phyloP scores from a whole-genome alignment of 1,139 yeast genomes.

The Suhomyces choctaworum region DNA sequence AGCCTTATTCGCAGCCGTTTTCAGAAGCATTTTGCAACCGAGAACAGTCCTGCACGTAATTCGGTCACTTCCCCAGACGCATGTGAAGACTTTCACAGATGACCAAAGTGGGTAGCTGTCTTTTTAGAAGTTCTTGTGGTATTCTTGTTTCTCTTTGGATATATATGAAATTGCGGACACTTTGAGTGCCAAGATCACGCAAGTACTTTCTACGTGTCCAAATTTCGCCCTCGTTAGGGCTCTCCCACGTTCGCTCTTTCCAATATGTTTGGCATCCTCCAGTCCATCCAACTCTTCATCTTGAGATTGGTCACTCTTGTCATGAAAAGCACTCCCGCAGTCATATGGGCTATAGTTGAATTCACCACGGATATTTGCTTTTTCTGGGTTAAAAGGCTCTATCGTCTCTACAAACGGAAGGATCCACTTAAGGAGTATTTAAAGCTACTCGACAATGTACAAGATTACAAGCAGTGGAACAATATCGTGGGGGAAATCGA shows the following conservation, averaged over 20 bases:
- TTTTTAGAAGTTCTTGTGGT: too few relatives aligned
- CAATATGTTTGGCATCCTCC: not conserved
- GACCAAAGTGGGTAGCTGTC: too few relatives aligned
- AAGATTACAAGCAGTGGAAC: constrained; percentile 63
- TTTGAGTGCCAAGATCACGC: too few relatives aligned
- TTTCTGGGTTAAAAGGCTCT: constrained; percentile 56
- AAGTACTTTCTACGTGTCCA: too few relatives aligned
- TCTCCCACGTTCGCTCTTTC: too few relatives aligned
- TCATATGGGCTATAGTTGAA: constrained; percentile 62
- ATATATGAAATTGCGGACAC: too few relatives aligned
- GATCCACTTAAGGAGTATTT: constrained; percentile 44
- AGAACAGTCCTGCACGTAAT: constrained; percentile 1
- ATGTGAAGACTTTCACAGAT: too few relatives aligned
- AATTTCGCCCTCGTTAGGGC: too few relatives aligned
- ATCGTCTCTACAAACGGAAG: constrained; percentile 37
- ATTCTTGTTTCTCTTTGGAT: too few relatives aligned
- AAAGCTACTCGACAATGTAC: constrained; percentile 41
- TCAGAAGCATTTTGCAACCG: constrained; percentile 8
- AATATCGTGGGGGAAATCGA: constrained; percentile 61
- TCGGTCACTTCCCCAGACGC: not conserved
- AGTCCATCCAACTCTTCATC: constrained; percentile 1
- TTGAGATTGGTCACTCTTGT: constrained; percentile 1
- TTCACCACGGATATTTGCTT: constrained; percentile 57
- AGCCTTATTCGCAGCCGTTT: not conserved
- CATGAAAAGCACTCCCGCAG: constrained; percentile 56